Conservation (phyloP, 345 rosid species). For the Salix arbutifolia region DNA sequence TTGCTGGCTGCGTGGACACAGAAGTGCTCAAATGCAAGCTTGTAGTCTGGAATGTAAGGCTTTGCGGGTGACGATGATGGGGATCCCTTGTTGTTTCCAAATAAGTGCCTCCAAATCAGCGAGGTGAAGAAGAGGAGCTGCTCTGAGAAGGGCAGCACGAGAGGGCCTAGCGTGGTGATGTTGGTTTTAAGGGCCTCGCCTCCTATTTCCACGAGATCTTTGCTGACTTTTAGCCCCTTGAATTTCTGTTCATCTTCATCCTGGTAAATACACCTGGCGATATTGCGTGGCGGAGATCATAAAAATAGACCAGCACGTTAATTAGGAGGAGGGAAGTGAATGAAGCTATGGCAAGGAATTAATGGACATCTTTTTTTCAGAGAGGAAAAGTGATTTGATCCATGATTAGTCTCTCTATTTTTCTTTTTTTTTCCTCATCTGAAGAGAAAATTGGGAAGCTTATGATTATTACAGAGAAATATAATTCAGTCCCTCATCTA, state of each 20-base stretch:
- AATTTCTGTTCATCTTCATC: constrained; percentile 78
- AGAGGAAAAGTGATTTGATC: too few relatives aligned
- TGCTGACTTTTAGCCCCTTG: constrained; percentile 76
- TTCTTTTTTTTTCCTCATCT: too few relatives aligned
- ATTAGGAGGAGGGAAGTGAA: too few relatives aligned
- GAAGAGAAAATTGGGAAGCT: too few relatives aligned
- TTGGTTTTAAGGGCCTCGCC: constrained; percentile 91
- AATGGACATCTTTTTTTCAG: too few relatives aligned
- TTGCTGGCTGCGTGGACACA: constrained; percentile 88
- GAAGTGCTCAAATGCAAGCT: constrained; percentile 91
- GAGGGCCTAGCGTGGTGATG: constrained; percentile 93
- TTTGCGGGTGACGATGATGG: constrained; percentile 33
- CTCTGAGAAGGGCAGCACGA: constrained; percentile 90
- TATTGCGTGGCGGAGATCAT: too few relatives aligned
- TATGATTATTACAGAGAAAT: too few relatives aligned
- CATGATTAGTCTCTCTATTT: too few relatives aligned
- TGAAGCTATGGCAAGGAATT: too few relatives aligned
- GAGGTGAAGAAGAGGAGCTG: constrained; percentile 78
- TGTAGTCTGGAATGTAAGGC: constrained; percentile 94
- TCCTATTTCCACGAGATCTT: constrained; percentile 77
- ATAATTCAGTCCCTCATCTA: too few relatives aligned
- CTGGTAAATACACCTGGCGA: constrained; percentile 63
- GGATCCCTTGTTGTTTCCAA: constrained; percentile 15
- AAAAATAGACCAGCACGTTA: too few relatives aligned
- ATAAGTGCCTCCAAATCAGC: constrained; percentile 47